Conservation (phyloP, 2,329 filamentous ascomycete genomes). For the Mycogone perniciosa region DNA sequence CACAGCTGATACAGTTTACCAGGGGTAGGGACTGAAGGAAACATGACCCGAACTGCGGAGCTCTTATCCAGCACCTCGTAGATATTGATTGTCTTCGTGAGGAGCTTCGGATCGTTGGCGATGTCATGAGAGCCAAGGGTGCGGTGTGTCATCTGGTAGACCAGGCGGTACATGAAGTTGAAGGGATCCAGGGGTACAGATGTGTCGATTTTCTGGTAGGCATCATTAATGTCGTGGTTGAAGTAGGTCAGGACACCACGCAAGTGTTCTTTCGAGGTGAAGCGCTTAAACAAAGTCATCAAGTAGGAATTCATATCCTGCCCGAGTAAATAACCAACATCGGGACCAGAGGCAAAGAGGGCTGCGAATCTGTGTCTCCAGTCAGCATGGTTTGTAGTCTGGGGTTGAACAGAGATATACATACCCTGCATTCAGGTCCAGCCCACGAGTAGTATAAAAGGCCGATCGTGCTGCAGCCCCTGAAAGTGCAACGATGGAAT, state of each 20-base stretch:
- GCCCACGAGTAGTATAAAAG: slow-evolving; percentile 39
- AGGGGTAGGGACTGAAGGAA: slow-evolving; percentile 44
- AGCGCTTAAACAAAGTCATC: slow-evolving; percentile 23
- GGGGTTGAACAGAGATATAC: neutral
- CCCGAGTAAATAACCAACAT: slow-evolving; percentile 16
- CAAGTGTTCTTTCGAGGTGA: slow-evolving; percentile 34
- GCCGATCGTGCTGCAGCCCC: slow-evolving; percentile 35
- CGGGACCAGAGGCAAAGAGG: slow-evolving; percentile 26
- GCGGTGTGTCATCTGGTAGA: slow-evolving; percentile 53
- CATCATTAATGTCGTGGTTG: slow-evolving; percentile 31
- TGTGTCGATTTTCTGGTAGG: slow-evolving; percentile 1
- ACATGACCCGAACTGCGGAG: slow-evolving; percentile 42
- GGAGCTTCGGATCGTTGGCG: slow-evolving; percentile 37
- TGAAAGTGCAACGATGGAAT: slow-evolving; percentile 38
- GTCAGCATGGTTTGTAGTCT: neutral
- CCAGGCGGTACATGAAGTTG: slow-evolving; percentile 43
- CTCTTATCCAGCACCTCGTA: slow-evolving; percentile 42
- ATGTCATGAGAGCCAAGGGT: slow-evolving; percentile 48
- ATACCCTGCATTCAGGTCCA: slow-evolving; percentile 40
- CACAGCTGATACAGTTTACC: slow-evolving; percentile 37
- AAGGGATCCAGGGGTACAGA: slow-evolving; percentile 40
- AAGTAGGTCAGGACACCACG: slow-evolving; percentile 34
- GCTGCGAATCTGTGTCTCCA: slow-evolving; percentile 19
- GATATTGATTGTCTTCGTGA: slow-evolving; percentile 36
- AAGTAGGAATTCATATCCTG: slow-evolving; percentile 22